phyloP scores from a whole-genome alignment of 176 grass and related monocot species.

The Carex cristatella region DNA sequence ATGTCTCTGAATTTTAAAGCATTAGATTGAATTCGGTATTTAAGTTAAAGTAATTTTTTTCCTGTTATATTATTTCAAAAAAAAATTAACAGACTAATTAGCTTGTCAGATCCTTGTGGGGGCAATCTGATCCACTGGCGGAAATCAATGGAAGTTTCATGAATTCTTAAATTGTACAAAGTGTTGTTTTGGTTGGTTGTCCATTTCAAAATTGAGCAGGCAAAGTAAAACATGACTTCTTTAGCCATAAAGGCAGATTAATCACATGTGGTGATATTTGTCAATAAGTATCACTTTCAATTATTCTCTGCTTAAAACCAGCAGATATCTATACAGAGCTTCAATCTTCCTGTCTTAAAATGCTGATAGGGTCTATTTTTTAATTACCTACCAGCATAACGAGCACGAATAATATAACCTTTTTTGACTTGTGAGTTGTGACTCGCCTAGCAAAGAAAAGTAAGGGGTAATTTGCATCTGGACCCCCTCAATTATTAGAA shows the following conservation, averaged over 20 bases:
- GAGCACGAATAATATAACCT: not conserved
- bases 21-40: not conserved
- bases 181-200: slow-evolving; percentile 8
- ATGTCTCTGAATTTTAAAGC: not conserved
- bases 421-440: not conserved
- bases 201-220: slow-evolving; percentile 5
- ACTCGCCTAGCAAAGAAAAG: not conserved
- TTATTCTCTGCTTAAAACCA: not conserved
- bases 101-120: not conserved
- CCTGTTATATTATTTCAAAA: not conserved
- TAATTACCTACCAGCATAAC: not conserved
- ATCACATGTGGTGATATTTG: slow-evolving; percentile 11
- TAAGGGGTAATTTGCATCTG: not conserved
- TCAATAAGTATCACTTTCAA: not conserved
- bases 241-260: not conserved
- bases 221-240: slow-evolving; percentile 22
- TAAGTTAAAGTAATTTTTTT: not conserved
- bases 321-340: not conserved
- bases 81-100: not conserved
- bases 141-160: not conserved
- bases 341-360: not conserved
- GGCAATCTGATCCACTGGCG: not conserved
- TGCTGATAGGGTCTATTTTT: not conserved
- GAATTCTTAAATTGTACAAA: slow-evolving; percentile 19
- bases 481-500: slow-evolving; percentile 4